A percentile compares a stretch with the other conserved stretches of the same genome.
These are phyloP conservation scores for Tetracladium maxilliforme DNA, from an alignment of 2,329 filamentous ascomycete genomes.

Conservation along the genomic window DNA sequence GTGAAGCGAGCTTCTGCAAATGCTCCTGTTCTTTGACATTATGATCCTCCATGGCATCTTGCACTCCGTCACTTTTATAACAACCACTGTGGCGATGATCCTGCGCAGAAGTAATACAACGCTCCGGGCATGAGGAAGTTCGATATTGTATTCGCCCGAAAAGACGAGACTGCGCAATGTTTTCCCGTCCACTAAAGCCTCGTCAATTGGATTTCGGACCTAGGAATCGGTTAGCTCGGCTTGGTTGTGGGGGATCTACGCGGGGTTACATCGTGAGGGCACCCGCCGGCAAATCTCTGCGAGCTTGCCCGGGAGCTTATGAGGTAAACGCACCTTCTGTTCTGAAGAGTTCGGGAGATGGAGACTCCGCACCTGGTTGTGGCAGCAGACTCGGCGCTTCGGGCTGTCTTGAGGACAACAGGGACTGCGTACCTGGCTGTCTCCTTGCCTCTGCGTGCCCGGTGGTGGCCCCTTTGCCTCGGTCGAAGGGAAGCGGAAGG, in stretches of 20 bases:
- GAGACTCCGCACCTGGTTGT: too few species aligned
- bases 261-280: conserved; percentile 1
- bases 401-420: conserved; percentile 1
- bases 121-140: too few species aligned
- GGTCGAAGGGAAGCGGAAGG: too few species aligned
- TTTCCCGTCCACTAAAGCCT: too few species aligned
- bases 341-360: not conserved
- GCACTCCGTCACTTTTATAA: conserved; percentile 1
- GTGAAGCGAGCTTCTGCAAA: too few species aligned
- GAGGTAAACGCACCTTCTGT: not conserved
- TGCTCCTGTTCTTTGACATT: not conserved
- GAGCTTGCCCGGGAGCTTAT: conserved; percentile 1
- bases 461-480: conserved; percentile 1
- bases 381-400: conserved; percentile 1
- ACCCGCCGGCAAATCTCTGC: conserved; percentile 1
- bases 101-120: too few species aligned
- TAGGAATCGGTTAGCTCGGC: conserved; percentile 1
- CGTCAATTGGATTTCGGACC: too few species aligned
- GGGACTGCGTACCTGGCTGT: conserved; percentile 1
- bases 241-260: conserved; percentile 1
- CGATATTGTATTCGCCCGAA: too few species aligned
- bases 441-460: conserved; percentile 1
- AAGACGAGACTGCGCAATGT: too few species aligned
- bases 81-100: too few species aligned
- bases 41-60: not conserved